Evolutionary conservation across 2,329 filamentous ascomycete genomes (phyloP).

Genomic region (Calonectria pseudoreteaudii): DNA sequence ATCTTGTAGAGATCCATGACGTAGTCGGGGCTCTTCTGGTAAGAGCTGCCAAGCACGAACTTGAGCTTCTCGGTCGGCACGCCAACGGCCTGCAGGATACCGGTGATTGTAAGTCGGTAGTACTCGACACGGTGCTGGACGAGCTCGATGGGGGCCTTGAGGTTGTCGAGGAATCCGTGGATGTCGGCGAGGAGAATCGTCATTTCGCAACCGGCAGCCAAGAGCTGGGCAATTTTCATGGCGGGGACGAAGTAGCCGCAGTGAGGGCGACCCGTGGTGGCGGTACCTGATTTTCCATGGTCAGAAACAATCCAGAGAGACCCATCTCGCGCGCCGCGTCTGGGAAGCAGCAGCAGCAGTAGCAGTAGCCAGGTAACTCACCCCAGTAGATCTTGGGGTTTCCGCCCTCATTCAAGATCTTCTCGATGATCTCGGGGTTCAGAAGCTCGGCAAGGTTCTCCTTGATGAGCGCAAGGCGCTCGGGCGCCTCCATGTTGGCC

Average conservation of each 20-base stretch:
- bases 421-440: conserved; percentile 85
- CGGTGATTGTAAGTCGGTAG: conserved; percentile 82
- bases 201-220: conserved; percentile 85
- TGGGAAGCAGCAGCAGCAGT: not conserved
- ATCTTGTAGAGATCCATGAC: conserved; percentile 90
- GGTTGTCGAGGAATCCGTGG: conserved; percentile 83
- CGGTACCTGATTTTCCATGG: conserved; percentile 68
- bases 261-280: conserved; percentile 88
- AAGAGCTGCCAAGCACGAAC: conserved; percentile 87
- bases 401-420: conserved; percentile 76
- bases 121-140: conserved; percentile 85
- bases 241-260: conserved; percentile 90
- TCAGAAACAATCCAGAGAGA: not conserved
- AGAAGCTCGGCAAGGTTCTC: conserved; percentile 86
- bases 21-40: conserved; percentile 81
- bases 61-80: conserved; percentile 83
- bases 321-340: not conserved
- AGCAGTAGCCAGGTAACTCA: conserved; percentile 43
- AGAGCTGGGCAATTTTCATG: conserved; percentile 90
- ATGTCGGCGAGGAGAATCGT: conserved; percentile 82
- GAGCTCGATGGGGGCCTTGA: conserved; percentile 89
- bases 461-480: conserved; percentile 81
- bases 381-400: conserved; percentile 88
- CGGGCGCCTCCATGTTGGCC: conserved; percentile 41
- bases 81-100: conserved; percentile 80